phyloP scores from a whole-genome alignment of 1,139 yeast species.

The Candida sanyaensis region DNA sequence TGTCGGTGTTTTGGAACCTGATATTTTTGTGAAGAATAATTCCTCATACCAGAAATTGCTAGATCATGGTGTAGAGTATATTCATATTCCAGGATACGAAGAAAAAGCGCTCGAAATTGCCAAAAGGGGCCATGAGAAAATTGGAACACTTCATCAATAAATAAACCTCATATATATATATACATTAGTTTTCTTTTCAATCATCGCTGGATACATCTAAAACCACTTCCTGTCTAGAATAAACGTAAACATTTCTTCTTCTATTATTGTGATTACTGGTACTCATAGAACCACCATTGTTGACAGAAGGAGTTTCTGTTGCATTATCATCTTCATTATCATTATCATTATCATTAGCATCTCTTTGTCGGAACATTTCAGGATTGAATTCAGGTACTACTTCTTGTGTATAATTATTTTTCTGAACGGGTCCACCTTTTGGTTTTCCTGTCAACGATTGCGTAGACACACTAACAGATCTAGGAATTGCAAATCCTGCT shows the following conservation, averaged over 20 bases:
- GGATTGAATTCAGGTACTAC: constrained; percentile 6
- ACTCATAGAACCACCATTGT: constrained; percentile 2
- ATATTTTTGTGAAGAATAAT: constrained; percentile 79
- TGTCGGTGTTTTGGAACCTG: constrained; percentile 93
- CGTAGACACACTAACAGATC: constrained; percentile 48
- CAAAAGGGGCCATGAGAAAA: constrained; percentile 63
- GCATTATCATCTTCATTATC: background rate
- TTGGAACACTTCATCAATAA: constrained; percentile 35
- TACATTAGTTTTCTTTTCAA: constrained; percentile 18
- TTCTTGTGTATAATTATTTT: background rate
- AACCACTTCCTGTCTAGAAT: constrained; percentile 56
- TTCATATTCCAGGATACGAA: constrained; percentile 83
- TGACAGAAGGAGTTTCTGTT: constrained; percentile 4
- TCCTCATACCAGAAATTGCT: constrained; percentile 58
- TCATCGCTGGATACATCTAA: constrained; percentile 30
- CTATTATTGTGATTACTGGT: constrained; percentile 18
- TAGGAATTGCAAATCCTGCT: constrained; percentile 61
- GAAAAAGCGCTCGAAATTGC: constrained; percentile 75
- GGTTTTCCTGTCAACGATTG: constrained; percentile 15
- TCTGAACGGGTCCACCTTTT: background rate
- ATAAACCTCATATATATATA: background rate
- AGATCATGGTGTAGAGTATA: constrained; percentile 63
- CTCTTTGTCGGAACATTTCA: constrained; percentile 1
- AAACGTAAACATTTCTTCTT: constrained; percentile 53
- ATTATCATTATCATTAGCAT: background rate